phyloP scores from a whole-genome alignment of 805 yeast species.

The Wickerhamiella allomyrinae region DNA sequence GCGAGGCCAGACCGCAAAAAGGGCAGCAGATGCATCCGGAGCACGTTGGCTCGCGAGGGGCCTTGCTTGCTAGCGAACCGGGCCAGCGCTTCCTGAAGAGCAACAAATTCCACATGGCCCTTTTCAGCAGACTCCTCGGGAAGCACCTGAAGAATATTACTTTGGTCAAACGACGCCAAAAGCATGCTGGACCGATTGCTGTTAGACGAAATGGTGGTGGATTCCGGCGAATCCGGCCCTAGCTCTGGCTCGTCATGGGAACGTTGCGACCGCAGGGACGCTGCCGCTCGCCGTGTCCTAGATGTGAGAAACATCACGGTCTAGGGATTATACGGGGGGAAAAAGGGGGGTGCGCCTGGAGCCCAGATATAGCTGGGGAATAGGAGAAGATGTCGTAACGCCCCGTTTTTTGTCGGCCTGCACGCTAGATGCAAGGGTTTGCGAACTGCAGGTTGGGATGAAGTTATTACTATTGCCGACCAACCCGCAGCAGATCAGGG shows the following conservation, averaged over 20 bases:
- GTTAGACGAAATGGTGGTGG: slow-evolving; percentile 8
- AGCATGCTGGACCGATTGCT: slow-evolving; percentile 4
- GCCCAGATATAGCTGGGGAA: no score
- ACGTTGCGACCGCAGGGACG: background rate
- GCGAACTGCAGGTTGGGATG: background rate
- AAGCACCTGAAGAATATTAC: background rate
- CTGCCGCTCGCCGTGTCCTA: background rate
- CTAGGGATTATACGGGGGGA: no score
- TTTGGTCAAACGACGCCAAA: background rate
- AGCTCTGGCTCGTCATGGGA: background rate
- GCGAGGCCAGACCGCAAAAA: slow-evolving; percentile 20
- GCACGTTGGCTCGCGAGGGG: slow-evolving; percentile 22
- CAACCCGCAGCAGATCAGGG: no score
- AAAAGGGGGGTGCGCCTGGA: no score
- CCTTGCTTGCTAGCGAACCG: slow-evolving; percentile 10
- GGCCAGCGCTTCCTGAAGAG: slow-evolving; percentile 10
- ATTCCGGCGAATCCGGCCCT: slow-evolving; percentile 7
- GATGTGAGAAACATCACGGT: background rate
- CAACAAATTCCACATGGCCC: slow-evolving; percentile 8
- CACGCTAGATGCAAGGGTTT: background rate
- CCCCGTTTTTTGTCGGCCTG: no score
- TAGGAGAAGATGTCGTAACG: no score
- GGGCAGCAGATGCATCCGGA: slow-evolving; percentile 31
- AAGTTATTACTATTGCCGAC: background rate
- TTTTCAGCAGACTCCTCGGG: background rate